These are phyloP conservation scores for Neonectria punicea DNA, from an alignment of 2,329 filamentous ascomycete species.

Conservation along the genomic window DNA sequence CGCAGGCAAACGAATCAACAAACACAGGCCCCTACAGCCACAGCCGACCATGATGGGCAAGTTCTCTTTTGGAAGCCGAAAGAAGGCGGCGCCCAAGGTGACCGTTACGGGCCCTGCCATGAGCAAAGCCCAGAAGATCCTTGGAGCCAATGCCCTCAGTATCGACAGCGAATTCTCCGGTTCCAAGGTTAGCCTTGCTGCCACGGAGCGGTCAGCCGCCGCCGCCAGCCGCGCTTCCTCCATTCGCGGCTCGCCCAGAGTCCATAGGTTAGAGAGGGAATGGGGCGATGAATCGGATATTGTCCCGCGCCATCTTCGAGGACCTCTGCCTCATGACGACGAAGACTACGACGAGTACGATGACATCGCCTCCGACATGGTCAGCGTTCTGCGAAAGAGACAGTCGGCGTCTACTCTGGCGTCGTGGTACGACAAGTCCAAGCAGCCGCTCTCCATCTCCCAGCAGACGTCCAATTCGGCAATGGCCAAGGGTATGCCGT, in stretches of 20 bases:
- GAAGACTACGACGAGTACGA: conserved; percentile 34
- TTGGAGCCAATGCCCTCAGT: conserved; percentile 39
- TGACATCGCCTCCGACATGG: conserved; percentile 52
- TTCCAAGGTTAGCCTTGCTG: conserved; percentile 36
- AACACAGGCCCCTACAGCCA: conserved; percentile 8
- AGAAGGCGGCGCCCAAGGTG: conserved; percentile 43
- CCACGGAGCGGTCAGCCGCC: conserved; percentile 24
- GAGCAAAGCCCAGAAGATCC: conserved; percentile 44
- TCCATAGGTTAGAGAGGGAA: conserved; percentile 24
- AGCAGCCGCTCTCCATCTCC: conserved; percentile 65
- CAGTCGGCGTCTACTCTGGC: conserved; percentile 66
- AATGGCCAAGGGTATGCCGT: conserved; percentile 65
- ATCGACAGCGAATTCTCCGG: conserved; percentile 39
- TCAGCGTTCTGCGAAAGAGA: conserved; percentile 57
- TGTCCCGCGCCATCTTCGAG: conserved; percentile 37
- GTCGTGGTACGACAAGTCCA: conserved; percentile 67
- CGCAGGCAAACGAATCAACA: conserved; percentile 12
- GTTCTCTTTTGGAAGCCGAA: conserved; percentile 43
- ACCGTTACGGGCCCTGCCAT: conserved; percentile 41
- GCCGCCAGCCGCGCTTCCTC: conserved; percentile 25
- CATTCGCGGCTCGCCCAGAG: conserved; percentile 3
- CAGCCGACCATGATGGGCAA: conserved; percentile 39
- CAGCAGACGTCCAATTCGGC: conserved; percentile 69
- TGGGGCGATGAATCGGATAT: conserved; percentile 44
- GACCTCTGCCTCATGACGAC: conserved; percentile 20